Evolutionary conservation across 768 basidiomycete species (phyloP), one percentile per base, ranked within the genome.

Genomic region (Termitomyces sp.): DNA sequence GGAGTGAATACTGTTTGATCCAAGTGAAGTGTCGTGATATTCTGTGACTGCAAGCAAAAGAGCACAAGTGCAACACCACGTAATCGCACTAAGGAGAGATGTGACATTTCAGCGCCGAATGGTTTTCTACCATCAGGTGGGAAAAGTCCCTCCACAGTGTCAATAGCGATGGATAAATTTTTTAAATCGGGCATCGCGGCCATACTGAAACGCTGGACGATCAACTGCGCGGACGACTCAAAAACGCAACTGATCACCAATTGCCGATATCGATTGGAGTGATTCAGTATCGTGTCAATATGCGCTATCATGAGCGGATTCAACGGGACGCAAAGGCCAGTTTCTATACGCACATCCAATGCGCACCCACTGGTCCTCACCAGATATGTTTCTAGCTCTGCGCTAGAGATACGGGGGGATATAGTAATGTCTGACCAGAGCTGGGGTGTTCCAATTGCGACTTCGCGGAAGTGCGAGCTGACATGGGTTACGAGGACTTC

Each of bases 371-470:
- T 58, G 7, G 79, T 78, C 6, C 79, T 72, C 16, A 42, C 41
- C 9, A 79, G 42, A 58, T 77, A 79, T 4, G 68, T 59, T 15
- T 58, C 55, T 11, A 76, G 58, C 18, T 66, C 63, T 15, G 68
- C 67, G 3, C 63, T 34, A 0, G 64, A 60, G 27, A 54, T 66
- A 6, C 37, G 49, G 1, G 68, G 61, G 24, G 65, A 50, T 22
- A 79, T 63, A 18, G 65, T 60, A 54, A 82, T 73, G 16, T 60
- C 62, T 3, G 68, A 69, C 81, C 81, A 83, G n/a, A 82, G 72
- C 1, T 57, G 51, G 1, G 71, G 72, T 4, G 75, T 75, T 16
- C 57, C 59, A 36, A 79, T 50, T 2, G 79, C 78, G 2, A 78
- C 66, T 16, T 66, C 53, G 47, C 79, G 76, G 59, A 78, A 77